Percentiles rank a stretch among this genome's conserved stretches.
Conservation (phyloP, 2,329 filamentous ascomycete species). For the Dothistroma pini region DNA sequence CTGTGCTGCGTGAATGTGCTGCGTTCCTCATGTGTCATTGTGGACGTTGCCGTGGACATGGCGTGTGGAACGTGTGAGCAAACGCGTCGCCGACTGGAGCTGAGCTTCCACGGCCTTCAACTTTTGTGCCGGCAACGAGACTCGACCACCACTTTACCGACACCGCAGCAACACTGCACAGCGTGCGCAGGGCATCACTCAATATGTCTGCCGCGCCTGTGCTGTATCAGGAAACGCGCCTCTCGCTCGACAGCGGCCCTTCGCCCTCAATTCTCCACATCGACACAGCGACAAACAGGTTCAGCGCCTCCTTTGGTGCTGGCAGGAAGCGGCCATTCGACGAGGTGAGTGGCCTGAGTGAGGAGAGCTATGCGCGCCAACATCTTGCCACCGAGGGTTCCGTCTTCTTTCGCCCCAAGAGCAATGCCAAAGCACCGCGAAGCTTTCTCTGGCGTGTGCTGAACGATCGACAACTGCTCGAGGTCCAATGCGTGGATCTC, state of each 20-base stretch:
- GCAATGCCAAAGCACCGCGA: conserved; percentile 69
- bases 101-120: background rate
- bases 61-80: background rate
- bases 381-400: conserved; percentile 75
- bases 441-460: conserved; percentile 89
- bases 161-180: background rate
- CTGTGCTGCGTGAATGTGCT: background rate
- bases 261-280: conserved; percentile 60
- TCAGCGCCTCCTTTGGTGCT: conserved; percentile 44
- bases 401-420: conserved; percentile 76
- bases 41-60: background rate
- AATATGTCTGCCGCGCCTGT: conserved; percentile 25
- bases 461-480: conserved; percentile 73
- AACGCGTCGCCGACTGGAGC: background rate
- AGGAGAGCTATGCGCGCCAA: conserved; percentile 67
- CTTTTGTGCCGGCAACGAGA: background rate
- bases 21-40: background rate
- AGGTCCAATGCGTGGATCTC: conserved; percentile 78
- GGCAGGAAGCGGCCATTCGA: conserved; percentile 36
- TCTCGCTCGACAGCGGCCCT: conserved; percentile 23
- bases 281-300: conserved; percentile 57
- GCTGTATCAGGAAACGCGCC: conserved; percentile 29
- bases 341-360: conserved; percentile 55
- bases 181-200: background rate
- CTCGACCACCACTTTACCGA: background rate